Percentiles rank a stretch among this genome's conserved stretches.
Conservation (phyloP, 805 yeast species). For the Gaillardinia entomophila region DNA sequence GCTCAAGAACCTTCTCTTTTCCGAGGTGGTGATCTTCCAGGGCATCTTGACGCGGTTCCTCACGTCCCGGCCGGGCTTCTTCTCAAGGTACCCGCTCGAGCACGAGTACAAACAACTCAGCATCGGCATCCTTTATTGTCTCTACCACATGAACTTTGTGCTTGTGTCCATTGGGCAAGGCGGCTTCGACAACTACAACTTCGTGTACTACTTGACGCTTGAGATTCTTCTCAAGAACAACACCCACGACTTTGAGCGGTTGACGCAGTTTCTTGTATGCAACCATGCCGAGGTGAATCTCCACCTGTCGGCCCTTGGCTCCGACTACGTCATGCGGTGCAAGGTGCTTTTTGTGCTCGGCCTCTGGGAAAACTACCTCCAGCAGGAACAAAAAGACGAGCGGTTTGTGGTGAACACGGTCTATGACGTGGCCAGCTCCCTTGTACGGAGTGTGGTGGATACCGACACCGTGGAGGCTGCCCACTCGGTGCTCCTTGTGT, state of each 20-base stretch:
- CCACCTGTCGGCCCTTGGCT: slow-evolving; percentile 19
- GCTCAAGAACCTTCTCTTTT: slow-evolving; percentile 39
- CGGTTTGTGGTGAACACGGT: slow-evolving; percentile 18
- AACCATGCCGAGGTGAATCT: slow-evolving; percentile 29
- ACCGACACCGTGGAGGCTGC: slow-evolving; percentile 48
- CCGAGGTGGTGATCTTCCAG: slow-evolving; percentile 46
- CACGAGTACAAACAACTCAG: slow-evolving; percentile 21
- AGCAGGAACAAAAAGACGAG: slow-evolving; percentile 12
- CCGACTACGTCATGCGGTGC: slow-evolving; percentile 22
- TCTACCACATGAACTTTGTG: slow-evolving; percentile 43
- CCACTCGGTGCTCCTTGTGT: slow-evolving; percentile 50
- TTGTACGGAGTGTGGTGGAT: slow-evolving; percentile 20
- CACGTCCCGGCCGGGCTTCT: slow-evolving; percentile 9
- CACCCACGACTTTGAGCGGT: slow-evolving; percentile 9
- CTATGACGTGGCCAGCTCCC: slow-evolving; percentile 24
- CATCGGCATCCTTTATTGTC: slow-evolving; percentile 27
- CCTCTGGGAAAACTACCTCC: slow-evolving; percentile 41
- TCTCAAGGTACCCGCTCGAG: slow-evolving; percentile 18
- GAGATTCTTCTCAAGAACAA: slow-evolving; percentile 32
- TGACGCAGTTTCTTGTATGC: slow-evolving; percentile 24
- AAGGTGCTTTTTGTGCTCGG: slow-evolving; percentile 43
- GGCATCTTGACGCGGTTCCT: slow-evolving; percentile 39
- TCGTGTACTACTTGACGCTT: slow-evolving; percentile 45
- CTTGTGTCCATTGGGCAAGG: slow-evolving; percentile 54
- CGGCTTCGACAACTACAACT: slow-evolving; percentile 60